Evolutionary conservation across 192 early-diverging fungal species (phyloP), one percentile per base, ranked within the genome.

Genomic region (Gamsiella multidivaricata): DNA sequence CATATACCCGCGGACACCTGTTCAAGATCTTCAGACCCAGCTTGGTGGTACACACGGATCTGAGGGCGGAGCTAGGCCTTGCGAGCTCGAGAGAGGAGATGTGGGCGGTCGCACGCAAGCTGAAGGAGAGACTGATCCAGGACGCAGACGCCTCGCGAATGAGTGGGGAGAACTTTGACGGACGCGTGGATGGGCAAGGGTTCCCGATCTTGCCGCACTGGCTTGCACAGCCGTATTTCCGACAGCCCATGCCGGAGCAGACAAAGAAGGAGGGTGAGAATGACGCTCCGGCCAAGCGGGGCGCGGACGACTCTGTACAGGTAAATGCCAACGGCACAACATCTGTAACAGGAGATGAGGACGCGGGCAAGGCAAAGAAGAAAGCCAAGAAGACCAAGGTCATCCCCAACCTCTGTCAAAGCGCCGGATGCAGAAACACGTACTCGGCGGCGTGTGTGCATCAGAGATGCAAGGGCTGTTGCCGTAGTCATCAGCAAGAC

Each of bases 21-120:
- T 99, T 99, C 80, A 98, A 97, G 71, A 82, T 99, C 32, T 95
- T 96, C 79, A 82, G 86, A 26, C 83, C 86, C 29, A 91, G 91
- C 61, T 80, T 98, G 37, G 76, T 85, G 4, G 74, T 88, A 11
- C 91, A 96, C 70, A 88, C 90, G 4, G 97, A 97, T 55, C 61
- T 97, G 43, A 87, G 97, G 33, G 83, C 88, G 18, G 79, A 81
- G 45, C 83, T 98, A 29, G 93, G 83, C 3, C 79, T 84, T 15
- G 90, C 85, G 4, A 63, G 70, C 23, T 81, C 80, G 0, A 55
- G 88, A 32, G 90, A 92, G 1, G 91, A 88, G 8, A 84, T 94
- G 36, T 62, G 76, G 61, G 74, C 47, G 0, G 80, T 91, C 0
- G 80, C 89, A 0, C 66, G 84, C 29, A 80, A 85, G n/a, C 58